These are phyloP conservation scores for Camellia granthamiana DNA, from an alignment of 148 eudicot species.

Conservation along the genomic window DNA sequence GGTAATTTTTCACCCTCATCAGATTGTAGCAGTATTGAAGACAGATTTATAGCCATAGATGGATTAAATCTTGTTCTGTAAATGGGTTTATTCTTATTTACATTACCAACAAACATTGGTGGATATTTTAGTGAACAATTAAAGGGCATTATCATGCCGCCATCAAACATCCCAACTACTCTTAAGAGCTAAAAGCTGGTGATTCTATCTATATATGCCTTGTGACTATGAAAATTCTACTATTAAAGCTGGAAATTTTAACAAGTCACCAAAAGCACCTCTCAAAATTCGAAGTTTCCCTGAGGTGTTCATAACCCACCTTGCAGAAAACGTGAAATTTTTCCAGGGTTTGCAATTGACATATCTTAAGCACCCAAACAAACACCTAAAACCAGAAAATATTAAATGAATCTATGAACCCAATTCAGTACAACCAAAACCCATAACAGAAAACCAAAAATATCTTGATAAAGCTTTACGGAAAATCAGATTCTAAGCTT, in stretches of 20 bases:
- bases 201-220: neutral
- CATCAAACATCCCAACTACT: conserved; percentile 22
- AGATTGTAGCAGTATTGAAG: conserved; percentile 3
- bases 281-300: neutral
- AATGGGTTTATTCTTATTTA: conserved; percentile 19
- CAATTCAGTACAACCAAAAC: neutral
- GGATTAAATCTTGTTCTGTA: conserved; percentile 19
- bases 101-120: conserved; percentile 10
- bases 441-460: neutral
- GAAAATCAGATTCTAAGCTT: neutral
- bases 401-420: neutral
- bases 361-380: neutral
- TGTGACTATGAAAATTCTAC: neutral
- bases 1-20: conserved; percentile 16
- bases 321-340: neutral
- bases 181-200: conserved; percentile 2
- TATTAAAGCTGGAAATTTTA: neutral
- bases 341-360: neutral
- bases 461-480: neutral
- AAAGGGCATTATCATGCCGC: conserved; percentile 30
- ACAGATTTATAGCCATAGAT: conserved; percentile 10
- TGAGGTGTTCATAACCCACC: neutral
- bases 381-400: neutral
- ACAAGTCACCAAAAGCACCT: neutral
- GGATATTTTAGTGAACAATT: conserved; percentile 20